A percentile compares a stretch with the other conserved stretches of the same genome.
phyloP scores from a whole-genome alignment of 2,329 filamentous ascomycete genomes.

The Fusarium luffae region DNA sequence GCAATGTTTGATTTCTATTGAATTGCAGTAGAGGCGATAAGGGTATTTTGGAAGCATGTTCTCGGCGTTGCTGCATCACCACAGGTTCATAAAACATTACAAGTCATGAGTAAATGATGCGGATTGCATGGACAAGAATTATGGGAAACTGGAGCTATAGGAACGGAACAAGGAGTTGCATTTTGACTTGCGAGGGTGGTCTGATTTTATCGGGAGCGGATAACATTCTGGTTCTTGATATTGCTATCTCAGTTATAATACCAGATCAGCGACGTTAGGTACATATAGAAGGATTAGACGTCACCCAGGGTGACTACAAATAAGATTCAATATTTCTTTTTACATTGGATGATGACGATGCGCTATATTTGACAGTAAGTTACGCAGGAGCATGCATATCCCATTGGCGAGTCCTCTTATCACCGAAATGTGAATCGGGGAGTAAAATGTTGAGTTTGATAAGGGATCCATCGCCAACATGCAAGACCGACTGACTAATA shows the following conservation, averaged over 20 bases:
- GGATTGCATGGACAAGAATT: constrained; percentile 43
- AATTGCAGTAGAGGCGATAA: constrained; percentile 48
- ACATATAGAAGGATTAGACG: constrained; percentile 41
- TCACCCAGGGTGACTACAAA: constrained; percentile 24
- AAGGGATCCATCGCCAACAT: constrained; percentile 14
- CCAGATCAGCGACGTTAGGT: constrained; percentile 25
- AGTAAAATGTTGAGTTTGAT: constrained; percentile 27
- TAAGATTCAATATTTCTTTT: constrained; percentile 13
- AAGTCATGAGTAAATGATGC: constrained; percentile 44
- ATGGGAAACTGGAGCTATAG: constrained; percentile 41
- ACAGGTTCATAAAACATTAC: constrained; percentile 34
- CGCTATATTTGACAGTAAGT: not conserved
- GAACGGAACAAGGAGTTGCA: constrained; percentile 43
- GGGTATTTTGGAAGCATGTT: constrained; percentile 50
- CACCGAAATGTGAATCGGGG: not conserved
- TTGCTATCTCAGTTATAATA: constrained; percentile 39
- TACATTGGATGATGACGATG: not conserved
- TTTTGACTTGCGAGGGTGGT: constrained; percentile 37
- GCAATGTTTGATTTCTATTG: constrained; percentile 44
- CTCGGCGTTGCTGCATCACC: constrained; percentile 52
- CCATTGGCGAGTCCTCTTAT: not conserved
- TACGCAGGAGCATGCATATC: not conserved
- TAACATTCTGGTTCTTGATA: constrained; percentile 38
- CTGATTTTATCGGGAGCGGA: constrained; percentile 30
- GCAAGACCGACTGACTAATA: constrained; percentile 5